Base-by-base conservation (phyloP, 345 rosid genomes). In the Arabidopsis suecica region DNA sequence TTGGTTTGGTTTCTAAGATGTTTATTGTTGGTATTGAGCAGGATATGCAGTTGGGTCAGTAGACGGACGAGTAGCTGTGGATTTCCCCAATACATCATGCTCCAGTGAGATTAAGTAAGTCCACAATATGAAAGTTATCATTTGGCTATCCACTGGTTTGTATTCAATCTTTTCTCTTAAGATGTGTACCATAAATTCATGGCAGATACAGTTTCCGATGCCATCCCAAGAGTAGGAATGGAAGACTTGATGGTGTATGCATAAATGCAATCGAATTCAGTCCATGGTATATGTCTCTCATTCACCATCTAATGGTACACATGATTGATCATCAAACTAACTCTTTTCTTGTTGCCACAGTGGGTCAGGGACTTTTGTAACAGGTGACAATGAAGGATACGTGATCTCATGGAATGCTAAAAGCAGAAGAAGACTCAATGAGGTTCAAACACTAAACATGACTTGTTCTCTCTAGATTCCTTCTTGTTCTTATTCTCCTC, bases 31-130 rank as follows among this genome's bases (percentile, higher is more conserved):
- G 5, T 54, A 37, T 20, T 42, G 25, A 80, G 79, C 85, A 94
- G 98, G 97, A 66, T 90, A 85, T 85, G 93, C 94, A 25, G 87
- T 80, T 83, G 98, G 98, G 65, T 91, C 91, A 61, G 82, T 89
- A 58, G 98, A 91, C 76, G 98, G 97, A 38, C 85, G 83, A 44
- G 93, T 91, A 37, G 89, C 89, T 5, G 72, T 91, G 70, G 91
- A 88, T 57, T 80, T 86, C 75, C 81, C 84, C 7, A 13, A 76
- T 68, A 54, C 83, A 62, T 68, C 88, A 7, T 61, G 68, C 85
- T 82, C 87, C 28, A 77, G 68, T 14, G 79, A 79, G 65, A 66
- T 36, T 13, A 82, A 88, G 98, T 94, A 68, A 82, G 89, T 79
- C 13, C 53, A 60, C 41, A 12, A 48, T 12, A 62, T 12, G 55